A percentile compares a stretch with the other conserved stretches of the same genome.
Evolutionary conservation across 441 rosid genomes (phyloP).

Genomic region (Corymbia calophylla): DNA sequence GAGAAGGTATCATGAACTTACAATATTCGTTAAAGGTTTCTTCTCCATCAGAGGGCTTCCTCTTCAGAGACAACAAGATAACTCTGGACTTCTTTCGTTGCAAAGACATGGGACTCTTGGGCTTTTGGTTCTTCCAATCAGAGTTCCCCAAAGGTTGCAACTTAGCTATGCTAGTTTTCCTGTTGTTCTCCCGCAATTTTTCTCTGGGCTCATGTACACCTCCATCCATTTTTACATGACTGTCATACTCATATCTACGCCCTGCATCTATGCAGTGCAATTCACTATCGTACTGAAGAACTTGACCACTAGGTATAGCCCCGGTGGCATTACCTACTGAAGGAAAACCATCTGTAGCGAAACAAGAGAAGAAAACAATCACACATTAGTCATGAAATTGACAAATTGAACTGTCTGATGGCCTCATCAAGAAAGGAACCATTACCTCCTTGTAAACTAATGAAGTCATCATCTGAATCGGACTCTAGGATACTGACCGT

Average conservation of each 20-base stretch:
- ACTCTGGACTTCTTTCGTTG: constrained; percentile 35
- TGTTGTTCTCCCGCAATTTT: constrained; percentile 36
- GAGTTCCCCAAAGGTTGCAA: background rate
- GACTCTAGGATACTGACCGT: constrained; percentile 73
- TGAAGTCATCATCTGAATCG: constrained; percentile 76
- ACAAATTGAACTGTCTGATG: background rate
- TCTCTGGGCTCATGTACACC: constrained; percentile 28
- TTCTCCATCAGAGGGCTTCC: constrained; percentile 52
- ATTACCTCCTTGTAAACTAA: constrained; percentile 38
- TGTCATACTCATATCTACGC: constrained; percentile 42
- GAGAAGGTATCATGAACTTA: constrained; percentile 11
- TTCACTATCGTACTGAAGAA: constrained; percentile 41
- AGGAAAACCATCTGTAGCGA: constrained; percentile 40
- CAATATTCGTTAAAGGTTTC: constrained; percentile 31
- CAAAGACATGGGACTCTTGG: background rate
- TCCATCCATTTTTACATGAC: constrained; percentile 48
- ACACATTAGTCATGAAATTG: background rate
- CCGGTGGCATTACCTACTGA: constrained; percentile 23
- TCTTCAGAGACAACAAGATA: constrained; percentile 52
- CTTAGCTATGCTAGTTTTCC: constrained; percentile 11
- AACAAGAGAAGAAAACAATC: background rate
- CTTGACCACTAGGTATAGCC: constrained; percentile 26
- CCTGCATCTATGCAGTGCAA: constrained; percentile 24
- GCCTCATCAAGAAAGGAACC: background rate
- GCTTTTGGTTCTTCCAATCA: background rate